These are phyloP conservation scores for Trematosphaeria pertusa DNA, from an alignment of 2,329 filamentous ascomycete species.

Conservation along the genomic window DNA sequence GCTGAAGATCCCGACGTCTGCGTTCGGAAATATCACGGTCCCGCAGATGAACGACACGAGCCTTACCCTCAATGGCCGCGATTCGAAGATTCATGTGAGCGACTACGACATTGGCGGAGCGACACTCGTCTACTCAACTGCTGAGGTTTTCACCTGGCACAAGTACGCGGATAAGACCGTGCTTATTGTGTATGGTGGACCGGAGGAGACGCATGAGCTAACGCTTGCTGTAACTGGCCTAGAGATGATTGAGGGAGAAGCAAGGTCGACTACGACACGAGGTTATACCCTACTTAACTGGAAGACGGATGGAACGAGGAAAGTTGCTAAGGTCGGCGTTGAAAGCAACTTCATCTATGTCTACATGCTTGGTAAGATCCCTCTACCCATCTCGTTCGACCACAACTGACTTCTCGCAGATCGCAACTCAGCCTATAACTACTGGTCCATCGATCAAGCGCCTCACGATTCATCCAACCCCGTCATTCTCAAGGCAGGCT, in stretches of 20 bases:
- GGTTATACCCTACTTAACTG: constrained; percentile 61
- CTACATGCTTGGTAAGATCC: constrained; percentile 61
- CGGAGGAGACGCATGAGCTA: constrained; percentile 69
- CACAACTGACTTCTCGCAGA: constrained; percentile 50
- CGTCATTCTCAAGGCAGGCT: constrained; percentile 69
- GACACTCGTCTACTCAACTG: constrained; percentile 70
- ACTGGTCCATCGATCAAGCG: constrained; percentile 66
- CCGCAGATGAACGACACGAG: constrained; percentile 63
- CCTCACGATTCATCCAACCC: constrained; percentile 37
- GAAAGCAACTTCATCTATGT: constrained; percentile 57
- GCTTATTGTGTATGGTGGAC: constrained; percentile 69
- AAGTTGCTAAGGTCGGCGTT: constrained; percentile 57
- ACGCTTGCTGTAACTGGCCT: constrained; percentile 52
- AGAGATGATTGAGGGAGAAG: constrained; percentile 52
- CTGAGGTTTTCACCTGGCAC: constrained; percentile 74
- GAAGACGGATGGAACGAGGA: constrained; percentile 61
- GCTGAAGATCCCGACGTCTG: constrained; percentile 67
- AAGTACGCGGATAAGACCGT: constrained; percentile 65
- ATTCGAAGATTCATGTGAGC: constrained; percentile 71
- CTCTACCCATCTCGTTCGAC: not conserved
- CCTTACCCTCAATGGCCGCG: constrained; percentile 66
- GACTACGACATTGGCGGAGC: constrained; percentile 69
- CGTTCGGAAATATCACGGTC: constrained; percentile 61
- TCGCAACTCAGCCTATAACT: constrained; percentile 71
- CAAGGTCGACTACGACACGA: constrained; percentile 46